Percentiles rank a stretch among this genome's conserved stretches.
Evolutionary conservation across 2,329 filamentous ascomycete genomes (phyloP).

Genomic region (Alternaria brassicae): DNA sequence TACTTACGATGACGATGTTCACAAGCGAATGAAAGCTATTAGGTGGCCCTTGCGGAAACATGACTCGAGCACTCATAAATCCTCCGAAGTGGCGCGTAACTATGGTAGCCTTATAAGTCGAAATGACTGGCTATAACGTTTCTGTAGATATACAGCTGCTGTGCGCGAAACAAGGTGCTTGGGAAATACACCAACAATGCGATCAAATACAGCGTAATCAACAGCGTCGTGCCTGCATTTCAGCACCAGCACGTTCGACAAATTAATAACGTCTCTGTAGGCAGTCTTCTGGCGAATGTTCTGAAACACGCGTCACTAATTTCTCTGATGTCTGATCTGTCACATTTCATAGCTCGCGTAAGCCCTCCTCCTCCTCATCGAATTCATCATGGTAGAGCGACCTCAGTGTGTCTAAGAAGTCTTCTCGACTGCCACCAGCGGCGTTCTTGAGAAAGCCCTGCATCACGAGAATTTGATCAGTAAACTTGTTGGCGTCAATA

Average conservation of each 20-base stretch:
- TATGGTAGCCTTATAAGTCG: constrained; percentile 27
- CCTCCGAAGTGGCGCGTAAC: constrained; percentile 12
- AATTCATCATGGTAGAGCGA: constrained; percentile 63
- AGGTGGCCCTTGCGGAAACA: constrained; percentile 16
- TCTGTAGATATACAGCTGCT: too few species aligned
- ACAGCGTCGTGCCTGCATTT: too few species aligned
- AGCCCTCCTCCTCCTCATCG: constrained; percentile 60
- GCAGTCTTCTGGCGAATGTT: background rate
- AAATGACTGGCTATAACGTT: constrained; percentile 19
- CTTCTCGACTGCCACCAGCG: constrained; percentile 45
- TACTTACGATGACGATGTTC: constrained; percentile 32
- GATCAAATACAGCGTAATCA: too few species aligned
- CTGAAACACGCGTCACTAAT: background rate
- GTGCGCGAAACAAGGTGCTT: too few species aligned
- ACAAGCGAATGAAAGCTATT: constrained; percentile 38
- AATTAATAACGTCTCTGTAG: too few species aligned
- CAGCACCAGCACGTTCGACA: too few species aligned
- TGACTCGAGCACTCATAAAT: constrained; percentile 19
- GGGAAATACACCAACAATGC: too few species aligned
- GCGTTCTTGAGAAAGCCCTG: constrained; percentile 53
- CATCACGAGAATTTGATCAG: constrained; percentile 57
- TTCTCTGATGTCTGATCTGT: background rate
- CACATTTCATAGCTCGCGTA: constrained; percentile 50
- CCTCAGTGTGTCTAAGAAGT: constrained; percentile 54
- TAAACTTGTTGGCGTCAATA: constrained; percentile 47